Conservation (phyloP, 1,139 yeast species). For the Oligophagozyma castellii region DNA sequence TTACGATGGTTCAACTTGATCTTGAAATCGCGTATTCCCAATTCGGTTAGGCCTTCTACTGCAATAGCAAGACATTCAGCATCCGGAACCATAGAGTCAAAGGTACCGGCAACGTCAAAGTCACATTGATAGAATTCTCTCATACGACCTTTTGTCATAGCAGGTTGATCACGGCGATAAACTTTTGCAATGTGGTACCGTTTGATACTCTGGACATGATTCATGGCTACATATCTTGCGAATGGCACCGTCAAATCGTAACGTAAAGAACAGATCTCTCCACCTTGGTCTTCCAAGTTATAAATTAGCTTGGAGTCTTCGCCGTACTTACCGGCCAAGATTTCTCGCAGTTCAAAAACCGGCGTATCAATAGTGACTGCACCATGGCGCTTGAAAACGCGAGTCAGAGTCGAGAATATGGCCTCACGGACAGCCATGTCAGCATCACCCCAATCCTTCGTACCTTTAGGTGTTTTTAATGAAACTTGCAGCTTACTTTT, state of each 20-base stretch:
- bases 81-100: conserved; percentile 92
- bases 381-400: conserved; percentile 84
- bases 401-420: conserved; percentile 57
- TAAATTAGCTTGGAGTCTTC: conserved; percentile 94
- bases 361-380: conserved; percentile 98
- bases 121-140: conserved; percentile 98
- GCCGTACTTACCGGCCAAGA: conserved; percentile 92
- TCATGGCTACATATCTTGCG: conserved; percentile 93
- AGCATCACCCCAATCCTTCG: conserved; percentile 96
- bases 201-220: conserved; percentile 76
- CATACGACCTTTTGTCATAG: conserved; percentile 99
- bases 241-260: conserved; percentile 96
- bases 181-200: conserved; percentile 96
- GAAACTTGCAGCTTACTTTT: conserved; percentile 40
- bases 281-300: conserved; percentile 96
- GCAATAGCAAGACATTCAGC: conserved; percentile 71
- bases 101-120: conserved; percentile 86
- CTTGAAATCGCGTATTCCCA: conserved; percentile 82
- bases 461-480: conserved; percentile 91
- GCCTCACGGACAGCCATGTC: conserved; percentile 93
- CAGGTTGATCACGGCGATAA: conserved; percentile 97
- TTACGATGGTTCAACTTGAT: conserved; percentile 90
- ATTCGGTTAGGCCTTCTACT: conserved; percentile 69
- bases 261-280: conserved; percentile 86
- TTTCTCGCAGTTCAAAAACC: conserved; percentile 89